Conservation (phyloP, 2,329 filamentous ascomycete species). For the Monosporascus sp. region DNA sequence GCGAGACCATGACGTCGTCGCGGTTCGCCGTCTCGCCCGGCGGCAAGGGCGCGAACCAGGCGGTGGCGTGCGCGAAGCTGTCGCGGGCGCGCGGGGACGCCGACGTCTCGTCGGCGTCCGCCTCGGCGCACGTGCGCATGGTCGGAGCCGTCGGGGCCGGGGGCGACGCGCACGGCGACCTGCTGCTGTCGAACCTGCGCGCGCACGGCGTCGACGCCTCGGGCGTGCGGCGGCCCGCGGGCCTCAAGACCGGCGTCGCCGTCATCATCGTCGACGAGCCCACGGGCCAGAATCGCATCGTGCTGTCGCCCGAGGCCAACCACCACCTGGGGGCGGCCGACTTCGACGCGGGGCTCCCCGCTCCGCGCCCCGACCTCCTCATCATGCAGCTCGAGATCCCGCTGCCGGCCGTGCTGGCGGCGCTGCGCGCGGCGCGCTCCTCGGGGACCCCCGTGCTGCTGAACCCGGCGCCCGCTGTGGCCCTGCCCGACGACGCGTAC, state of each 20-base stretch:
- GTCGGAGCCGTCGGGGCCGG: conserved; percentile 65
- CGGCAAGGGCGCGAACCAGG: conserved; percentile 95
- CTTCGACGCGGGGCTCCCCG: conserved; percentile 26
- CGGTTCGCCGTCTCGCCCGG: conserved; percentile 77
- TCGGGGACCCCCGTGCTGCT: conserved; percentile 61
- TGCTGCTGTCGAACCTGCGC: conserved; percentile 53
- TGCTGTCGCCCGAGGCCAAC: conserved; percentile 69
- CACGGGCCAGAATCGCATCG: conserved; percentile 70
- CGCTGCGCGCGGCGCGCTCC: conserved; percentile 45
- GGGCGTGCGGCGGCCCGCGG: conserved; percentile 38
- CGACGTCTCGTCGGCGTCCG: conserved; percentile 20
- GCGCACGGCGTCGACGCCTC: conserved; percentile 57
- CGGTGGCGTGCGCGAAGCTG: conserved; percentile 79
- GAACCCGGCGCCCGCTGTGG: conserved; percentile 76
- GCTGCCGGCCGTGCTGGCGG: conserved; percentile 56
- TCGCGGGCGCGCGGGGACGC: conserved; percentile 50
- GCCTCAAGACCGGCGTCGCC: conserved; percentile 60
- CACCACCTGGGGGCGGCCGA: conserved; percentile 35
- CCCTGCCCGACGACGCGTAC: conserved; percentile 62
- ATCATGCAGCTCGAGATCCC: conserved; percentile 78
- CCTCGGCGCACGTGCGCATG: conserved; percentile 55
- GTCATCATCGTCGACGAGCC: conserved; percentile 71
- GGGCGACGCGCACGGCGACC: conserved; percentile 51
- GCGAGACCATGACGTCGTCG: conserved; percentile 79
- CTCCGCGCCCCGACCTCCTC: conserved; percentile 51